A percentile compares a stretch with the other conserved stretches of the same genome.
Conservation (phyloP, 768 basidiomycete genomes). For the Collybia sordida region DNA sequence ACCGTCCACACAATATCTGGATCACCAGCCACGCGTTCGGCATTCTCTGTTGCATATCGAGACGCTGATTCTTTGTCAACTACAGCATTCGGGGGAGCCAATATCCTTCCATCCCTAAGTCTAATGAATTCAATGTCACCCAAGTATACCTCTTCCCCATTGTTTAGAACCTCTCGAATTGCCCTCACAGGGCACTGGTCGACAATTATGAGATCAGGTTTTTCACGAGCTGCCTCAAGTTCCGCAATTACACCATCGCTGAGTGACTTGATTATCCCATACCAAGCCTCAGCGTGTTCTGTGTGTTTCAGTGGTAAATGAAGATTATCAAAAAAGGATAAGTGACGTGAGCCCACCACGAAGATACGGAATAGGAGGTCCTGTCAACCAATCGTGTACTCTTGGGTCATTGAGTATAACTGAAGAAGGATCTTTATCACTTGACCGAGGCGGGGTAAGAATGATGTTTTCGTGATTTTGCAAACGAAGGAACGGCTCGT, state of each 20-base stretch:
- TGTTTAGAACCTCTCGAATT: constrained; percentile 51
- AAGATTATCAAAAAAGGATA: constrained; percentile 21
- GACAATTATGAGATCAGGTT: constrained; percentile 25
- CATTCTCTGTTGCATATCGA: constrained; percentile 38
- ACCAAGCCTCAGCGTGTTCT: neutral
- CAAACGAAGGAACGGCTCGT: constrained; percentile 49
- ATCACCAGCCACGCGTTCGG: constrained; percentile 42
- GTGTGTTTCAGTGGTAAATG: neutral
- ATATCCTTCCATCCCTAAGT: constrained; percentile 13
- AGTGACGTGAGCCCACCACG: constrained; percentile 23
- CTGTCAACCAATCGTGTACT: constrained; percentile 42
- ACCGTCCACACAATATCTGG: constrained; percentile 59
- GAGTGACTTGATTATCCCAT: neutral
- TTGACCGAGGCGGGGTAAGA: constrained; percentile 56
- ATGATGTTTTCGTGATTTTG: constrained; percentile 50
- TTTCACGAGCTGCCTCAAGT: constrained; percentile 21
- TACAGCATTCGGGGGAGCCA: constrained; percentile 14
- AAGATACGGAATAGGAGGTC: constrained; percentile 50
- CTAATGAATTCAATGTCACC: constrained; percentile 42
- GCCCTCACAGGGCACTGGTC: constrained; percentile 44
- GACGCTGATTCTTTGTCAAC: constrained; percentile 38
- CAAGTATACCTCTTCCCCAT: constrained; percentile 51
- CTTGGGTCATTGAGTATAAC: constrained; percentile 48
- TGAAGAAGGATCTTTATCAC: constrained; percentile 44
- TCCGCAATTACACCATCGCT: constrained; percentile 11